Conservation (phyloP, 768 basidiomycete genomes). For the Phanerochaete sordida region DNA sequence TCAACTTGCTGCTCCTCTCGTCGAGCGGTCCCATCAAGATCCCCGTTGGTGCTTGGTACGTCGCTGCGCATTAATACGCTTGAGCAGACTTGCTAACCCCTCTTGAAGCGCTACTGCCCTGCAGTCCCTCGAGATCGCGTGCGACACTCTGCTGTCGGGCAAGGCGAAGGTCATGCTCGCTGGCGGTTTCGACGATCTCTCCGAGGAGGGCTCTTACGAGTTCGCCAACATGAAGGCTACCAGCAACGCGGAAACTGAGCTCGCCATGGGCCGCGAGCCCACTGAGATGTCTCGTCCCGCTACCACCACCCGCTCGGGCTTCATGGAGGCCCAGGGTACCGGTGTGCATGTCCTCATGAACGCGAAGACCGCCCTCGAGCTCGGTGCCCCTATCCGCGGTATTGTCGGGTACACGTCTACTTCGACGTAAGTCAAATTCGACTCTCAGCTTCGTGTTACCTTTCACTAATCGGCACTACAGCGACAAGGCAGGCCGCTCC, state of each 20-base stretch:
- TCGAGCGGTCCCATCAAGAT: constrained; percentile 99
- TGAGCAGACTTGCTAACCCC: no score
- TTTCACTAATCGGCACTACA: constrained; percentile 26
- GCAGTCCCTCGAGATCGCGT: constrained; percentile 98
- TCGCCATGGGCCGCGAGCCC: constrained; percentile 98
- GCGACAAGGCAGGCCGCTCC: constrained; percentile 98
- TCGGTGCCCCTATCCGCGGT: constrained; percentile 91
- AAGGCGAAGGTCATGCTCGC: constrained; percentile 99
- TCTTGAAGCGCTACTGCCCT: constrained; percentile 82
- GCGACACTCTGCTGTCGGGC: constrained; percentile 88
- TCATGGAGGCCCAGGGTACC: constrained; percentile 96
- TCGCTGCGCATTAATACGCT: no score
- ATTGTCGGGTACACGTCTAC: constrained; percentile 96
- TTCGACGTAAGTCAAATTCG: constrained; percentile 63
- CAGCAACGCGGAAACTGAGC: constrained; percentile 93
- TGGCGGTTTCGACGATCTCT: constrained; percentile 97
- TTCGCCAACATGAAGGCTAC: constrained; percentile 99
- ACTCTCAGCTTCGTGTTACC: not conserved
- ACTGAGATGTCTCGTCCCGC: constrained; percentile 98
- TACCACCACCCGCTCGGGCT: constrained; percentile 93
- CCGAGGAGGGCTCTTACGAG: constrained; percentile 97
- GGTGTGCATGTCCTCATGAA: constrained; percentile 98
- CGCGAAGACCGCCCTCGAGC: constrained; percentile 91
- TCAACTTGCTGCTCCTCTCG: constrained; percentile 91
- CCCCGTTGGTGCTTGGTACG: constrained; percentile 96